Percentiles rank a stretch among this genome's conserved stretches.
Conservation (phyloP, 257 asterid species). For the Fraxinus anomala region DNA sequence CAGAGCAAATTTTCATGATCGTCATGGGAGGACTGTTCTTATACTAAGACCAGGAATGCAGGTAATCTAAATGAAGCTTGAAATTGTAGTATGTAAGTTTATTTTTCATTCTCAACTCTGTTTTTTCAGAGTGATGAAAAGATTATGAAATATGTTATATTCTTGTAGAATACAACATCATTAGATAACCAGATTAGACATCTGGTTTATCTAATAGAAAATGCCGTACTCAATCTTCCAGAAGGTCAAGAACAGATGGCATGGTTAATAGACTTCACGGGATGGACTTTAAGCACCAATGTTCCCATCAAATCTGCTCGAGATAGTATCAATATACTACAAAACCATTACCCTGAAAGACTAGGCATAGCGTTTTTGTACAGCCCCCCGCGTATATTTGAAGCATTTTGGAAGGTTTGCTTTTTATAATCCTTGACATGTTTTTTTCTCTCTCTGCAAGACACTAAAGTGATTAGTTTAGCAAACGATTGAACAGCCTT, state of each 20-base stretch:
- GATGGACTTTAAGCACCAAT: constrained; percentile 76
- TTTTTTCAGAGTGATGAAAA: background rate
- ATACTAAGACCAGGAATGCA: constrained; percentile 87
- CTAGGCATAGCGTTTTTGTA: constrained; percentile 79
- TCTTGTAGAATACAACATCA: constrained; percentile 72
- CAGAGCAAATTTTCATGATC: constrained; percentile 85
- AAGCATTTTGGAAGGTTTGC: constrained; percentile 94
- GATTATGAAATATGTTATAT: background rate
- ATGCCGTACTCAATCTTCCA: constrained; percentile 88
- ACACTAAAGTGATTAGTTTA: no score
- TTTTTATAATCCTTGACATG: constrained; percentile 2
- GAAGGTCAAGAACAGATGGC: constrained; percentile 94
- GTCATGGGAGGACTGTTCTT: constrained; percentile 81
- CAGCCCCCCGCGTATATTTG: constrained; percentile 88
- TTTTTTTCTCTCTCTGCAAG: background rate
- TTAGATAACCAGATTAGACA: constrained; percentile 83
- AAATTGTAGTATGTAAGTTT: no score
- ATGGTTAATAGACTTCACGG: constrained; percentile 92
- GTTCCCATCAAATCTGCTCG: constrained; percentile 85
- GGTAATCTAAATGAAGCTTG: constrained; percentile 43
- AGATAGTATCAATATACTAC: constrained; percentile 71
- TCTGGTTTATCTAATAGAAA: constrained; percentile 85
- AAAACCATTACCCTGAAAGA: constrained; percentile 92
- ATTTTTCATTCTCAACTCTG: background rate
- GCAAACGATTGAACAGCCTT: no score